Evolutionary conservation across 164 flowering plant species (phyloP).

Genomic region (Liquidambar formosana): DNA sequence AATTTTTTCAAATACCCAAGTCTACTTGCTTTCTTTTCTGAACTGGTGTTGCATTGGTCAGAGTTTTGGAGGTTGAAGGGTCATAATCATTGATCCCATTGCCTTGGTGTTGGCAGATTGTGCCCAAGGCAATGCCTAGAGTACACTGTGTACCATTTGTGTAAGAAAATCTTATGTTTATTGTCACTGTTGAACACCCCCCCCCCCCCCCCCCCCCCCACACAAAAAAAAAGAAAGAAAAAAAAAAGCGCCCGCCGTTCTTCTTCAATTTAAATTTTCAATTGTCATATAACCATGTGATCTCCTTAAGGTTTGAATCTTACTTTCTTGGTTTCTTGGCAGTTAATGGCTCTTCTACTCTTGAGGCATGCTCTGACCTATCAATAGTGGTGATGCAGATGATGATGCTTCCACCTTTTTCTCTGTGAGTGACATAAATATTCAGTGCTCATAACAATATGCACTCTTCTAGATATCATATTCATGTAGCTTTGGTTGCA

Average conservation of each 20-base stretch:
- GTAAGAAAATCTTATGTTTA: neutral
- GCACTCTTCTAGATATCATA: neutral
- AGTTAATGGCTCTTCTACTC: constrained; percentile 81
- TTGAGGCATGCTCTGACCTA: constrained; percentile 64
- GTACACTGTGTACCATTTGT: neutral
- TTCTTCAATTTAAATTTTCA: neutral
- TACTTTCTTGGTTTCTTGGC: constrained; percentile 19
- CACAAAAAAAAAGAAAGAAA: too few species aligned
- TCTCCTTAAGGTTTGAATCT: neutral
- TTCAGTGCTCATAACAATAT: neutral
- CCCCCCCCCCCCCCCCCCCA: too few species aligned
- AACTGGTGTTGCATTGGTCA: neutral
- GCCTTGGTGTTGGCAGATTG: neutral
- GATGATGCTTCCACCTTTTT: constrained; percentile 69
- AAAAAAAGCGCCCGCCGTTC: too few species aligned
- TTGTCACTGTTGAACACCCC: neutral
- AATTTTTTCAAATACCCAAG: too few species aligned
- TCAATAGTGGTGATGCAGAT: constrained; percentile 57
- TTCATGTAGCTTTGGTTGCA: constrained; percentile 2
- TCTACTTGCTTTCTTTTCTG: neutral
- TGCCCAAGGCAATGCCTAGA: neutral
- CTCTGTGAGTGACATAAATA: constrained; percentile 49
- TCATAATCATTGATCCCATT: neutral
- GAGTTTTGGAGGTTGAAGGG: neutral
- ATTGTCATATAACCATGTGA: neutral